These are phyloP conservation scores for Kentomonas sorsogonicus DNA, from an alignment of 208 protist genomes.

Conservation along the genomic window DNA sequence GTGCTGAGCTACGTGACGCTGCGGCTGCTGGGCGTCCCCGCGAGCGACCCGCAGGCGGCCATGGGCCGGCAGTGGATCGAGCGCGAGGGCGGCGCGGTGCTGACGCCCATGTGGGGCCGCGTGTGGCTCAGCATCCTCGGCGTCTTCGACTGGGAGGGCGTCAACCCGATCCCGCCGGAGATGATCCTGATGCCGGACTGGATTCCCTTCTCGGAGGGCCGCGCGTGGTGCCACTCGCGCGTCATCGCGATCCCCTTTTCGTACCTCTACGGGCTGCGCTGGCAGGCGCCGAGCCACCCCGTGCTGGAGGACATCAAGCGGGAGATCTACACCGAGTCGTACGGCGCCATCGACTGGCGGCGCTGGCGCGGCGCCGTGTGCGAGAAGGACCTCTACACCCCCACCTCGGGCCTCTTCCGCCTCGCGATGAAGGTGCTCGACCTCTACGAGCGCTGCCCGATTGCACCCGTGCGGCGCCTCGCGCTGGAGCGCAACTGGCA, in stretches of 20 bases:
- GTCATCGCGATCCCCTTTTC: constrained; percentile 96
- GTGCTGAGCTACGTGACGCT: constrained; percentile 93
- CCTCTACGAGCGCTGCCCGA: constrained; percentile 77
- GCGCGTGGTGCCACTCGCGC: constrained; percentile 95
- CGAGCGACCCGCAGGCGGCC: constrained; percentile 48
- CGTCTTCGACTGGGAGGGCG: constrained; percentile 91
- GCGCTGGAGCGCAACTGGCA: constrained; percentile 76
- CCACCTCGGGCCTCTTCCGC: constrained; percentile 73
- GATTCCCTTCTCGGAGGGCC: constrained; percentile 86
- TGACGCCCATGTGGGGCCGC: constrained; percentile 96
- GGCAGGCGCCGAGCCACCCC: constrained; percentile 35
- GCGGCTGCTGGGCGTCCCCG: constrained; percentile 89
- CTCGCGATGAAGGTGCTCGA: constrained; percentile 40
- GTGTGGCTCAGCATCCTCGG: constrained; percentile 92
- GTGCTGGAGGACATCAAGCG: constrained; percentile 61
- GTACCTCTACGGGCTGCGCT: constrained; percentile 93
- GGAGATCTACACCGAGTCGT: constrained; percentile 85
- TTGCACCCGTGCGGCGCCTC: constrained; percentile 67
- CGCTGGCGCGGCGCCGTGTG: constrained; percentile 57
- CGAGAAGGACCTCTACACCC: constrained; percentile 89
- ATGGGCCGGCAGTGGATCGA: constrained; percentile 79
- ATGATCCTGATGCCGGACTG: constrained; percentile 90
- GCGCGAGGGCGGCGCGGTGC: constrained; percentile 72
- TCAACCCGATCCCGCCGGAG: constrained; percentile 93
- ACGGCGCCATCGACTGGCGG: constrained; percentile 83